Evolutionary conservation across 2,329 filamentous ascomycete species (phyloP).

Genomic region (Botryotinia calthae): DNA sequence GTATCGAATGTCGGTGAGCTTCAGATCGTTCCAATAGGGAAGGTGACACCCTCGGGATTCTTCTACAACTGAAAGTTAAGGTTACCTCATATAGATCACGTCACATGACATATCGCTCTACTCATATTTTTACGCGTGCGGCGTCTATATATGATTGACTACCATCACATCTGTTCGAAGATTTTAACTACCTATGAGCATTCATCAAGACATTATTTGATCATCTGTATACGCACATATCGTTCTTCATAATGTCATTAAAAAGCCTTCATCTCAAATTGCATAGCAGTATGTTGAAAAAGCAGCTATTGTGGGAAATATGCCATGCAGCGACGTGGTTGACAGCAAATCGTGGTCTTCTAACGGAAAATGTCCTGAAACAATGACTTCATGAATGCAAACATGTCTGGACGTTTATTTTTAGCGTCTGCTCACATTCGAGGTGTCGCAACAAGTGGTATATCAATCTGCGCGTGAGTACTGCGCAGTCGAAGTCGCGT

Average conservation of each 20-base stretch:
- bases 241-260: not conserved
- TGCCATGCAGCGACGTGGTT: not conserved
- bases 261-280: not conserved
- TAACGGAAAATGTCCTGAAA: too few species aligned
- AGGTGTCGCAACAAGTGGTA: not conserved
- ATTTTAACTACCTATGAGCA: not conserved
- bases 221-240: not conserved
- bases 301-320: not conserved
- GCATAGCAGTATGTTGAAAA: not conserved
- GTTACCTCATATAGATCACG: fast-evolving
- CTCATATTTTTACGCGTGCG: not conserved
- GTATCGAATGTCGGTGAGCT: not conserved
- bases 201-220: not conserved
- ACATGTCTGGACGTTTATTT: not conserved
- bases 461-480: not conserved
- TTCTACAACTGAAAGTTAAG: not conserved
- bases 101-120: not conserved
- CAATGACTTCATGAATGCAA: not conserved
- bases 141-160: not conserved
- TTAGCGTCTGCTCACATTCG: not conserved
- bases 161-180: not conserved
- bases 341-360: not conserved
- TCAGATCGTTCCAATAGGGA: not conserved
- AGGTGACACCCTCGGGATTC: not conserved
- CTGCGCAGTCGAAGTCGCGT: not conserved